phyloP scores from a whole-genome alignment of 495 filamentous ascomycete genomes.

The Choiromyces venosus region DNA sequence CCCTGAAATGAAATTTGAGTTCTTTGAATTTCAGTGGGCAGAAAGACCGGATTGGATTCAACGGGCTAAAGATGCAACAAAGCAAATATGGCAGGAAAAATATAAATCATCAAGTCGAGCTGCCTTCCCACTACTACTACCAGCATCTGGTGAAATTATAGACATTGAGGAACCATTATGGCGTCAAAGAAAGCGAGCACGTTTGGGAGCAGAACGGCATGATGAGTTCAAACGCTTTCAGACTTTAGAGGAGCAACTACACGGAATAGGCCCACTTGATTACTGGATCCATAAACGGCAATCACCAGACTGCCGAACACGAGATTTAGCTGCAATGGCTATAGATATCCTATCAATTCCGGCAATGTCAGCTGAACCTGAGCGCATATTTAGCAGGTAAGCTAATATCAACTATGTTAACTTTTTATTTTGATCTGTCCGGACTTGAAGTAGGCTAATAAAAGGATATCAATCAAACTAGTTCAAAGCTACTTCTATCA shows the following conservation, averaged over 20 bases:
- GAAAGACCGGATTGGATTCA: background rate
- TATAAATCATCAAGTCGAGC: background rate
- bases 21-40: background rate
- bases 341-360: constrained; percentile 33
- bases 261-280: background rate
- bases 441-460: no score
- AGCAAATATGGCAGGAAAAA: background rate
- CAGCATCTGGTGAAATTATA: background rate
- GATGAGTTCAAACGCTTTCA: background rate
- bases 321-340: constrained; percentile 3
- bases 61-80: background rate
- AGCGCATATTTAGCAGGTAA: constrained; percentile 16
- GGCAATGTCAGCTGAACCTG: constrained; percentile 21
- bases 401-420: background rate
- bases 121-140: background rate
- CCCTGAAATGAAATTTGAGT: constrained; percentile 2
- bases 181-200: background rate
- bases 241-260: background rate
- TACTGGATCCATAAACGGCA: background rate
- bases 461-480: no score
- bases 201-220: background rate
- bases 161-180: background rate
- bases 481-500: no score
- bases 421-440: no score
- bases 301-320: background rate